phyloP scores from a whole-genome alignment of 176 grass and related monocot species.

The Juncus inflexus region DNA sequence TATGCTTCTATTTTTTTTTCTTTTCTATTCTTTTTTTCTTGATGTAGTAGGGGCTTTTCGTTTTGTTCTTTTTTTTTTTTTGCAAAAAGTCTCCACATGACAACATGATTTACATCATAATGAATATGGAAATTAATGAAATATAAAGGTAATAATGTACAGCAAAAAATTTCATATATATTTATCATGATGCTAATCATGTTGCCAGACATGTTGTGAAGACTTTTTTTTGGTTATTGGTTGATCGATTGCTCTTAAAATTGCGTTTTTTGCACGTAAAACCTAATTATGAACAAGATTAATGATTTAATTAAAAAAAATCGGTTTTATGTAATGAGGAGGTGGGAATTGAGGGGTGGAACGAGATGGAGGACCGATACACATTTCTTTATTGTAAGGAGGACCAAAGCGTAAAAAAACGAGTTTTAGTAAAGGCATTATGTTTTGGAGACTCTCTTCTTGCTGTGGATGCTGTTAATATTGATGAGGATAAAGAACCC shows the following conservation, averaged over 20 bases:
- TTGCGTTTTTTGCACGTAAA: neutral
- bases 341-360: constrained; percentile 76
- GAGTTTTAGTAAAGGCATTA: constrained; percentile 56
- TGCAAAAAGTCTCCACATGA: no score
- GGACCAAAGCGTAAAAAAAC: constrained; percentile 54
- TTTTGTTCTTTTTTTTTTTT: no score
- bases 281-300: neutral
- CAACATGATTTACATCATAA: no score
- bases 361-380: constrained; percentile 53
- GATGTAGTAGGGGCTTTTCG: neutral
- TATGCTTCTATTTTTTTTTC: neutral
- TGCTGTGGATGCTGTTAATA: constrained; percentile 60
- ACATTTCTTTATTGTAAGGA: constrained; percentile 68
- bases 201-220: neutral
- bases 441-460: constrained; percentile 61
- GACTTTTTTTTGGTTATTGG: neutral
- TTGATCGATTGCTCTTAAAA: neutral
- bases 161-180: no score
- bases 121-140: no score
- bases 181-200: no score
- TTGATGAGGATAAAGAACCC: constrained; percentile 42
- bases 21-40: no score
- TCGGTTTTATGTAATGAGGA: constrained; percentile 38
- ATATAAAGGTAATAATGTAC: no score
- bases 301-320: neutral